Evolutionary conservation across 768 basidiomycete species (phyloP).

Genomic region (Amanita pseudoporphyria): DNA sequence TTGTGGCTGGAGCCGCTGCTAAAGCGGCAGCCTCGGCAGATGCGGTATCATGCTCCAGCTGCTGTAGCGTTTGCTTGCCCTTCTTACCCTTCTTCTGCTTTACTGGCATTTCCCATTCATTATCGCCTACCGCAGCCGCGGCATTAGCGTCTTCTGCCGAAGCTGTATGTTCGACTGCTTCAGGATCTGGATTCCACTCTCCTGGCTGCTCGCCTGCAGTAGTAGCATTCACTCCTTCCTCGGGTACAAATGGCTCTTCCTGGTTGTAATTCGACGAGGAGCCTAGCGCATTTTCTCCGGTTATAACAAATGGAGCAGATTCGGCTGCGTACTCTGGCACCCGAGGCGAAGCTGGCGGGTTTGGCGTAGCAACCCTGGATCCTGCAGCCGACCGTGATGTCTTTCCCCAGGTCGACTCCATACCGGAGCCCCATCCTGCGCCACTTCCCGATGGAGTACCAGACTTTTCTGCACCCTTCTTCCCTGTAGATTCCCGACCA

Average conservation of each 20-base stretch:
- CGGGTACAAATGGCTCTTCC: background rate
- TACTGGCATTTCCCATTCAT: slow-evolving; percentile 6
- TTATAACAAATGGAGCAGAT: background rate
- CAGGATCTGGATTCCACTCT: background rate
- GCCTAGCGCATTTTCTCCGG: background rate
- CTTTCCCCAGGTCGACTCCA: background rate
- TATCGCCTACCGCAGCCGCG: background rate
- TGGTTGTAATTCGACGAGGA: background rate
- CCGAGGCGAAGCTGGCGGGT: background rate
- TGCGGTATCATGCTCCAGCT: background rate
- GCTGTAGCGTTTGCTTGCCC: slow-evolving; percentile 5
- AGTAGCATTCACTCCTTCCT: too few species aligned
- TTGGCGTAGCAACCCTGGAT: background rate
- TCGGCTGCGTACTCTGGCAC: background rate
- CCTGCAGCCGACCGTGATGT: background rate
- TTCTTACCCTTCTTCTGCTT: slow-evolving; percentile 19
- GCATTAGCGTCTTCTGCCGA: background rate
- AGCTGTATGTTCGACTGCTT: background rate
- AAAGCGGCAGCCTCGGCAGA: background rate
- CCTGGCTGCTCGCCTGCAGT: background rate
- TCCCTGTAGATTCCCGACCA: background rate
- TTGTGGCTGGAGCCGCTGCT: background rate
- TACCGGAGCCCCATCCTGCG: too few species aligned
- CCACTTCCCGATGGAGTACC: background rate
- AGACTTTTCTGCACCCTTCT: background rate